These are phyloP conservation scores for Cenchrus americanus DNA, from an alignment of 176 grass and related monocot species.

Conservation along the genomic window DNA sequence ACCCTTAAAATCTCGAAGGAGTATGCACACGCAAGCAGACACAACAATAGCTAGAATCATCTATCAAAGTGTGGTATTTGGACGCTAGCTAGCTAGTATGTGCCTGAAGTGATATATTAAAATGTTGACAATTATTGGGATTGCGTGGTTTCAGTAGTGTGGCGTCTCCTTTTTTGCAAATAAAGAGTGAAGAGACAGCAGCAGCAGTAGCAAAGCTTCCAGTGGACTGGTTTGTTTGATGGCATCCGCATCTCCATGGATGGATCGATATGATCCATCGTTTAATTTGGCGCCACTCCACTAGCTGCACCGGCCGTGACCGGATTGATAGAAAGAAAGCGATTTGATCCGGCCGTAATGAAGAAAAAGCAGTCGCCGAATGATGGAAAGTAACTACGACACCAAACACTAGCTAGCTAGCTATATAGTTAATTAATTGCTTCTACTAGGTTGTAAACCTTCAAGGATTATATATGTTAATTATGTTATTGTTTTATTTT, in stretches of 20 bases:
- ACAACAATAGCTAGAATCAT: too few species aligned
- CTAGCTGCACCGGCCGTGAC: slow-evolving; percentile 28
- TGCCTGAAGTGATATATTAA: background rate
- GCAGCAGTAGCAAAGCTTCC: background rate
- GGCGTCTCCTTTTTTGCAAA: slow-evolving; percentile 30
- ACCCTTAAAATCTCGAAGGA: too few species aligned
- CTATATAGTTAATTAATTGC: background rate
- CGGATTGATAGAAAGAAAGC: slow-evolving; percentile 41
- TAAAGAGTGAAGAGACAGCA: slow-evolving; percentile 20
- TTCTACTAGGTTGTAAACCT: background rate
- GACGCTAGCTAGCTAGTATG: too few species aligned
- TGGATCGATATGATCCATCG: background rate
- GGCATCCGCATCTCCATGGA: slow-evolving; percentile 36
- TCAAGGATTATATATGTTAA: background rate
- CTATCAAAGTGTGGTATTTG: too few species aligned
- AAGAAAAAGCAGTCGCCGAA: slow-evolving; percentile 24
- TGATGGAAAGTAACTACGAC: slow-evolving; percentile 1
- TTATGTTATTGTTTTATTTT: background rate
- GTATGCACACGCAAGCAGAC: too few species aligned
- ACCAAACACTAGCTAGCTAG: background rate
- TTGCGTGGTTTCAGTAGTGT: slow-evolving; percentile 18
- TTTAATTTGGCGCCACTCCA: slow-evolving; percentile 52
- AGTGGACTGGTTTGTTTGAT: slow-evolving; percentile 50
- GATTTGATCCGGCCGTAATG: background rate
- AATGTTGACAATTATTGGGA: background rate